Evolutionary conservation across 495 filamentous ascomycete genomes (phyloP).

Genomic region (Acidiella bohemica): DNA sequence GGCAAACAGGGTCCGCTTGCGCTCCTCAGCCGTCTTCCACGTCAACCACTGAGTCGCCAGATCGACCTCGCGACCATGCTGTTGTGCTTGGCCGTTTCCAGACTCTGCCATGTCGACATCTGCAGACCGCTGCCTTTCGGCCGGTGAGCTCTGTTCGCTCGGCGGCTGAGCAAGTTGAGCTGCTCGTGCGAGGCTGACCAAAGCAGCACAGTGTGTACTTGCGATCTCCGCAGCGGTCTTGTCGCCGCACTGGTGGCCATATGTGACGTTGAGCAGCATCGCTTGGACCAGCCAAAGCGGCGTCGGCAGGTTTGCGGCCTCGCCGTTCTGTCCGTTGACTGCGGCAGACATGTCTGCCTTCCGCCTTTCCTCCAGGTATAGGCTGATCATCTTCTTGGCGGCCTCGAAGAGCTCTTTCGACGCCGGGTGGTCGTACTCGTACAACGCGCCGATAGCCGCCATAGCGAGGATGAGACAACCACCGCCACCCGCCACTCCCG

Average conservation of each 20-base stretch:
- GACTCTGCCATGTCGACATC: conserved; percentile 29
- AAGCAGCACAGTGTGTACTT: conserved; percentile 74
- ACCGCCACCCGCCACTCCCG: conserved; percentile 60
- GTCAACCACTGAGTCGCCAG: conserved; percentile 73
- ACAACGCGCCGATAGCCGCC: conserved; percentile 91
- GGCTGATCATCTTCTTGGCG: conserved; percentile 86
- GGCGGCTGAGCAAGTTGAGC: conserved; percentile 56
- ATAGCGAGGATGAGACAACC: conserved; percentile 90
- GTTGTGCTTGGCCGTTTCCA: conserved; percentile 15
- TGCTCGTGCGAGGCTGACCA: conserved; percentile 81
- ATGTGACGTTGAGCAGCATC: conserved; percentile 93
- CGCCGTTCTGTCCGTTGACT: conserved; percentile 48
- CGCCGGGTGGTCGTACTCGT: conserved; percentile 66
- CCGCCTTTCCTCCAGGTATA: conserved; percentile 84
- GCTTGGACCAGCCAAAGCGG: conserved; percentile 97
- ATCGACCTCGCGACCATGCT: conserved; percentile 29
- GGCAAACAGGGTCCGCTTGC: conserved; percentile 85
- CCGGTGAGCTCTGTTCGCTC: neutral
- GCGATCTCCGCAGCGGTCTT: conserved; percentile 83
- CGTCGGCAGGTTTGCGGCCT: conserved; percentile 61
- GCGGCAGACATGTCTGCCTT: conserved; percentile 79
- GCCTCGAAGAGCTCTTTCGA: conserved; percentile 84
- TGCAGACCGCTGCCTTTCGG: conserved; percentile 22
- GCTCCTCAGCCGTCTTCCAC: conserved; percentile 82
- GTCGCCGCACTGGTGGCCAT: conserved; percentile 90